Evolutionary conservation across 2,329 filamentous ascomycete species (phyloP), one percentile per base, ranked within the genome.

Genomic region (Lecanicillium sp.): DNA sequence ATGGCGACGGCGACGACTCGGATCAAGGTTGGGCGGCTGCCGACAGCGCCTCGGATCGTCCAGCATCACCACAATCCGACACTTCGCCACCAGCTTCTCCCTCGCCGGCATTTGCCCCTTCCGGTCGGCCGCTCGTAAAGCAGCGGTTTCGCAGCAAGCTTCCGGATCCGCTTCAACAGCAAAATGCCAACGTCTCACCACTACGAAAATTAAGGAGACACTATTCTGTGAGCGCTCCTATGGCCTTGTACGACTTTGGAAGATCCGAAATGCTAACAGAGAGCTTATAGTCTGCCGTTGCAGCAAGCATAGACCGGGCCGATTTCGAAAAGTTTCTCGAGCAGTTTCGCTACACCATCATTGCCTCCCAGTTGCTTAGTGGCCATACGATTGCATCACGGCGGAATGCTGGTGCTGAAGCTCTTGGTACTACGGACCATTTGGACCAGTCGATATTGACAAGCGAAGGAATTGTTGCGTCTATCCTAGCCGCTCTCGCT

Each of bases 291-390:
- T 74, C 72, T 51, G 82, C 75, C 9, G 73, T 89, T 42, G 83
- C 83, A 47, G 80, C 81, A 29, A 75, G 77, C 44, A 73, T 94
- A 45, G 81, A 85, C 40, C 73, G 81, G 47, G 78, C 76, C 49
- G 88, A 94, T 51, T 94, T 89, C 55, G 74, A 82, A 49, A 81
- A 80, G 48, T 95, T 95, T 53, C 72, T 95, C 43, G 89, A 95
- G 61, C 84, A 88, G 55, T 95, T 95, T 54, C 84, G 89, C 46
- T 95, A 95, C 62, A 83, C 85, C 16, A 85, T 95, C 47, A 84
- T 95, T 53, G 88, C 88, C 36, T 95, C 89, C 16, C 88, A 95
- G 57, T 73, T 95, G 12, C 70, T 95, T 29, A 87, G 78, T 52
- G 83, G 83, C 29, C 75, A 83, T 48, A 72, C 75, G 4, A 76